A percentile compares a stretch with the other conserved stretches of the same genome.
These are phyloP conservation scores for Penicillium sp. DNA, from an alignment of 2,329 filamentous ascomycete genomes.

Conservation along the genomic window DNA sequence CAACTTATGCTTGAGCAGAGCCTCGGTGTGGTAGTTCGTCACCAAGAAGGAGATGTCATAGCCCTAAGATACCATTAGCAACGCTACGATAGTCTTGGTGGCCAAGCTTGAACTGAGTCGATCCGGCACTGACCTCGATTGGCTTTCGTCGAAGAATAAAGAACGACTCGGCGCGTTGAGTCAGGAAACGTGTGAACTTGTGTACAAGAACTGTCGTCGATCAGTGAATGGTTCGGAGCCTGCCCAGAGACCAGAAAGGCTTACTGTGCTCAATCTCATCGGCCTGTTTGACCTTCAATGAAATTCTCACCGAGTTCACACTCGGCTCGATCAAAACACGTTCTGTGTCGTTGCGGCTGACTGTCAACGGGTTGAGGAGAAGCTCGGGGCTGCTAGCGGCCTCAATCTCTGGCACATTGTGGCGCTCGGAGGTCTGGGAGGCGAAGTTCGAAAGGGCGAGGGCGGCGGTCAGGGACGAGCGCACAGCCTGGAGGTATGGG, in stretches of 20 bases:
- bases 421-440: conserved; percentile 90
- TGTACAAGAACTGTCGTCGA: conserved; percentile 68
- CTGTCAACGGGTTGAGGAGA: conserved; percentile 82
- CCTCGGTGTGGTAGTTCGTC: conserved; percentile 97
- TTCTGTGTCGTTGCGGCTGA: conserved; percentile 96
- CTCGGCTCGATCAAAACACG: conserved; percentile 68
- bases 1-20: conserved; percentile 98
- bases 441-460: conserved; percentile 96
- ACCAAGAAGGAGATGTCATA: conserved; percentile 99
- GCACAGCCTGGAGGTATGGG: conserved; percentile 66
- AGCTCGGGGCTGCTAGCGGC: conserved; percentile 90
- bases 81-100: background rate
- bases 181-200: conserved; percentile 97
- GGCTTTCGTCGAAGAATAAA: conserved; percentile 95
- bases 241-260: background rate
- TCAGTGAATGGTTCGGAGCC: background rate
- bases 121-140: conserved; percentile 66
- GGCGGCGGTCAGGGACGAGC: conserved; percentile 88
- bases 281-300: conserved; percentile 98
- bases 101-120: background rate
- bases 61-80: conserved; percentile 55
- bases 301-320: conserved; percentile 94
- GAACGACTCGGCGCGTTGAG: conserved; percentile 92
- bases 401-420: conserved; percentile 95
- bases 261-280: conserved; percentile 84